Evolutionary conservation across 2,329 filamentous ascomycete genomes (phyloP).

Genomic region (Dactylellina cionopaga): DNA sequence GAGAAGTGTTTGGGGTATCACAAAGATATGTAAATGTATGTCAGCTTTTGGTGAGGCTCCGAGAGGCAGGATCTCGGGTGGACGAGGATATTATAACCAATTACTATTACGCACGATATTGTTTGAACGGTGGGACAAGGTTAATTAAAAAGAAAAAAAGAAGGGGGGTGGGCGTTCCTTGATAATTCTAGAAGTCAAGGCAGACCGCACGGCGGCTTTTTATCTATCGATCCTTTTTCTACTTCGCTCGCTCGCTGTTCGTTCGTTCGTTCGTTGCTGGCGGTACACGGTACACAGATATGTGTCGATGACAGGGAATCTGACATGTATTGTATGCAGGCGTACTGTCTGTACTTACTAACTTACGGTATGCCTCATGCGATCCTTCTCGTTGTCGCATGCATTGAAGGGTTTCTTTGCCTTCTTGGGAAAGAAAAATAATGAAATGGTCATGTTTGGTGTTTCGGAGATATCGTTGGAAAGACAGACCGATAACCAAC

Average conservation of each 20-base stretch:
- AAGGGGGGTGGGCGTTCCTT: neutral
- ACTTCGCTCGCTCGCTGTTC: no score
- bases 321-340: neutral
- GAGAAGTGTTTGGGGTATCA: no score
- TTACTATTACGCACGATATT: no score
- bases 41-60: neutral
- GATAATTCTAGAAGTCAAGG: constrained; percentile 19
- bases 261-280: neutral
- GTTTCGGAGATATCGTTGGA: neutral
- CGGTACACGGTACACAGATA: neutral
- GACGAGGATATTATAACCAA: no score
- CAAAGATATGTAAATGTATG: neutral
- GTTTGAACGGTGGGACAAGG: neutral
- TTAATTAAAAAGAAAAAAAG: neutral
- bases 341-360: neutral
- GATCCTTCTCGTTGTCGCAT: no score
- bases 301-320: neutral
- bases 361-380: no score
- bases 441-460: neutral
- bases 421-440: neutral
- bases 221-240: no score
- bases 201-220: constrained; percentile 6
- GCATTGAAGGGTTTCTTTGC: neutral
- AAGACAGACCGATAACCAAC: no score
- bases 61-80: neutral